A percentile compares a stretch with the other conserved stretches of the same genome.
These are phyloP conservation scores for Penicillium sp. DNA, from an alignment of 2,329 filamentous ascomycete species.

Conservation along the genomic window DNA sequence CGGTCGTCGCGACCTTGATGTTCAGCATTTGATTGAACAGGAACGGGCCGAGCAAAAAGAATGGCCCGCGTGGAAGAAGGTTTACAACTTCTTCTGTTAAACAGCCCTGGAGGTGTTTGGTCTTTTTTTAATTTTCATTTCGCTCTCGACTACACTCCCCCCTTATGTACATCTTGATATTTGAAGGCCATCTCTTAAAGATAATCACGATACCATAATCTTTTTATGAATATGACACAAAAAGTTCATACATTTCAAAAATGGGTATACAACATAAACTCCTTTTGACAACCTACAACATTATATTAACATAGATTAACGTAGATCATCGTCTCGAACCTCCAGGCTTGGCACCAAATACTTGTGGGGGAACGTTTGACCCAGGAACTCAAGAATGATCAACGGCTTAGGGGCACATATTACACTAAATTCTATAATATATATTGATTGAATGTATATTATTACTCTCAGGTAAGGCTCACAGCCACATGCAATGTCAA, in stretches of 20 bases:
- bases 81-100: conserved; percentile 72
- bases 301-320: neutral
- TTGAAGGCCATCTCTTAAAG: neutral
- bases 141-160: neutral
- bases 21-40: conserved; percentile 73
- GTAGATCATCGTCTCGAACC: conserved; percentile 12
- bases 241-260: neutral
- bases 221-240: conserved; percentile 1
- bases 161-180: neutral
- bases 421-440: neutral
- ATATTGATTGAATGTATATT: neutral
- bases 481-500: neutral
- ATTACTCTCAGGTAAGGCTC: neutral
- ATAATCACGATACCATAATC: conserved; percentile 1
- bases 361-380: conserved; percentile 18
- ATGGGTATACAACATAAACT: neutral
- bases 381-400: neutral
- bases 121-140: conserved; percentile 1
- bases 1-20: conserved; percentile 78
- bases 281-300: neutral
- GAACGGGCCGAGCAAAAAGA: conserved; percentile 69
- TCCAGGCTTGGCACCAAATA: conserved; percentile 22
- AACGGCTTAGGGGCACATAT: neutral
- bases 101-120: neutral
- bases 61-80: conserved; percentile 75